phyloP scores from a whole-genome alignment of 1,139 yeast genomes.

The Zygoascus hellenicus region DNA sequence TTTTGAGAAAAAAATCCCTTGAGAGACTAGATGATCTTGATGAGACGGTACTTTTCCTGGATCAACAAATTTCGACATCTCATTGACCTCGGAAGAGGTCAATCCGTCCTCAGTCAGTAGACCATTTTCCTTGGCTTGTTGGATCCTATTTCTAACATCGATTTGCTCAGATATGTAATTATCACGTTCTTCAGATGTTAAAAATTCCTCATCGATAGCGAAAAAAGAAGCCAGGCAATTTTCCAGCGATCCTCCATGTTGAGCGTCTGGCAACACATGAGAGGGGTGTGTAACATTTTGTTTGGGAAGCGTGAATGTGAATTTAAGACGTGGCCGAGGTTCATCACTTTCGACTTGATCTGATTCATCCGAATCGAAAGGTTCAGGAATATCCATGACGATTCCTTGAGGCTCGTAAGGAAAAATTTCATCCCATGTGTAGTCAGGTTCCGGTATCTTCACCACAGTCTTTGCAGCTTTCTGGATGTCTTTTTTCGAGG shows the following conservation, averaged over 20 bases:
- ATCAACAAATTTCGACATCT: conserved; percentile 34
- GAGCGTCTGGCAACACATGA: conserved; percentile 45
- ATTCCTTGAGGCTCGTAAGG: conserved; percentile 5
- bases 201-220: conserved; percentile 51
- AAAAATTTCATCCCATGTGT: conserved; percentile 6
- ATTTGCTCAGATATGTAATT: conserved; percentile 45
- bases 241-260: conserved; percentile 37
- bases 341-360: conserved; percentile 13
- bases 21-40: conserved; percentile 68
- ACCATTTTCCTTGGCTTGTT: conserved; percentile 50
- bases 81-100: conserved; percentile 29
- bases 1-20: conserved; percentile 68
- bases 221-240: conserved; percentile 47
- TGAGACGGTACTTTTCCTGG: conserved; percentile 38
- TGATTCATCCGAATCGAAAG: conserved; percentile 19
- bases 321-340: conserved; percentile 34
- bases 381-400: conserved; percentile 13
- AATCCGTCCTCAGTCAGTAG: conserved; percentile 37
- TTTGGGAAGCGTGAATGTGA: conserved; percentile 49
- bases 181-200: conserved; percentile 41
- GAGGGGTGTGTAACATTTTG: conserved; percentile 73
- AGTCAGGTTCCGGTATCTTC: conserved; percentile 1
- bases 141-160: conserved; percentile 42
- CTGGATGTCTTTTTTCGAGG: background rate
- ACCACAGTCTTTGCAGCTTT: too few species aligned